phyloP scores from a whole-genome alignment of 345 rosid species.

The Abelmoschus esculentus region DNA sequence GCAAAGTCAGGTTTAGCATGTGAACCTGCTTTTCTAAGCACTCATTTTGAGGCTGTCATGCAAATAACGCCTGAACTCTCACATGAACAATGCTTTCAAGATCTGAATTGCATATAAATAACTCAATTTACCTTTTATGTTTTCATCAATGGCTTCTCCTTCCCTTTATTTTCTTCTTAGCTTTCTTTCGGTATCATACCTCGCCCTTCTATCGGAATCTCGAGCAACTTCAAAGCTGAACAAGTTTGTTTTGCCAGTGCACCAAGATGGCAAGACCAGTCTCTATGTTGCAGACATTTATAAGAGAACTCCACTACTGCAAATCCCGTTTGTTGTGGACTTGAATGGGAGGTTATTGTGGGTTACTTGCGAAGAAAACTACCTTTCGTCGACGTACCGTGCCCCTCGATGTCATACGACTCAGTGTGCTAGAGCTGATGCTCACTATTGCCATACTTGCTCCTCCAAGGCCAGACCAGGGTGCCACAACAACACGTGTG shows the following conservation, averaged over 20 bases:
- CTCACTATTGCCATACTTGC: slow-evolving; percentile 14
- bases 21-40: slow-evolving; percentile 10
- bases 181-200: slow-evolving; percentile 4
- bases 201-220: slow-evolving; percentile 4
- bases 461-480: slow-evolving; percentile 20
- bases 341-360: slow-evolving; percentile 20
- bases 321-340: slow-evolving; percentile 18
- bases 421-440: slow-evolving; percentile 18
- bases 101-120: not conserved
- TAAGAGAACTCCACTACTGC: slow-evolving; percentile 18
- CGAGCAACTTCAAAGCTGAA: slow-evolving; percentile 8
- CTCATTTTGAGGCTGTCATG: not conserved
- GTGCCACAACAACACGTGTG: slow-evolving; percentile 39
- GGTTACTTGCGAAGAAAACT: slow-evolving; percentile 19
- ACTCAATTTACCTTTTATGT: not conserved
- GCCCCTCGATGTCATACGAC: slow-evolving; percentile 30
- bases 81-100: not conserved
- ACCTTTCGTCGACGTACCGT: slow-evolving; percentile 25
- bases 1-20: slow-evolving; percentile 7
- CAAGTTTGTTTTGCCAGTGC: slow-evolving; percentile 18
- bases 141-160: slow-evolving; percentile 16
- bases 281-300: slow-evolving; percentile 21
- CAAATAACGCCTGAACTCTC: not conserved
- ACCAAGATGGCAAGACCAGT: slow-evolving; percentile 14
- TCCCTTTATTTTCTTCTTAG: not conserved